A percentile compares a stretch with the other conserved stretches of the same genome.
Conservation (phyloP, 257 asterid species). For the Mitragyna speciosa region DNA sequence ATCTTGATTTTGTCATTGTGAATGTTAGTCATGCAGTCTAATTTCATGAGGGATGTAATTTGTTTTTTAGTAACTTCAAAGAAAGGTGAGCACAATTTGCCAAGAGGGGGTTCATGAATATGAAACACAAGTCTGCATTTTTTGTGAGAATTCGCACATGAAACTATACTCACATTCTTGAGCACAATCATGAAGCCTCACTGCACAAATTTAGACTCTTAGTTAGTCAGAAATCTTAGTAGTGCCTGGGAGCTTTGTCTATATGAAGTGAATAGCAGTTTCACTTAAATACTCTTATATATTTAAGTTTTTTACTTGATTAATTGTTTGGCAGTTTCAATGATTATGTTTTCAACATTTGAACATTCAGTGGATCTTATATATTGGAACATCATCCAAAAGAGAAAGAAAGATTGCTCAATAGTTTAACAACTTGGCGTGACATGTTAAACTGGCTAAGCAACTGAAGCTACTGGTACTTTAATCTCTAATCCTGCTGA, state of each 20-base stretch:
- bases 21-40: not conserved
- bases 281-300: not conserved
- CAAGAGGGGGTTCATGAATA: not conserved
- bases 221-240: not conserved
- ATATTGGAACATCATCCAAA: conserved; percentile 43
- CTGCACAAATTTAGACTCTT: not conserved
- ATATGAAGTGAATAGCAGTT: conserved; percentile 7
- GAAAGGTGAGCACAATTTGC: too few species aligned
- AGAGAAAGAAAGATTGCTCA: conserved; percentile 66
- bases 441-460: conserved; percentile 68
- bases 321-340: conserved; percentile 52
- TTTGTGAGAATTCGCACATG: too few species aligned
- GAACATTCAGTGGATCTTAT: conserved; percentile 68
- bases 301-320: not conserved
- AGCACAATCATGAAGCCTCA: not conserved
- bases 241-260: not conserved
- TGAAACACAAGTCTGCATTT: too few species aligned
- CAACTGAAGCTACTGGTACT: conserved; percentile 70
- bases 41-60: too few species aligned
- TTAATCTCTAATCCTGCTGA: conserved; percentile 72
- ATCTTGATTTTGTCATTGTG: not conserved
- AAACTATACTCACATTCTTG: not conserved
- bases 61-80: not conserved
- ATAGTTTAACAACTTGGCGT: conserved; percentile 56
- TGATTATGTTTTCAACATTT: conserved; percentile 75